A percentile compares a stretch with the other conserved stretches of the same genome.
Evolutionary conservation across 352 stramenopile genomes (phyloP).

Genomic region (Globisporangium polare): DNA sequence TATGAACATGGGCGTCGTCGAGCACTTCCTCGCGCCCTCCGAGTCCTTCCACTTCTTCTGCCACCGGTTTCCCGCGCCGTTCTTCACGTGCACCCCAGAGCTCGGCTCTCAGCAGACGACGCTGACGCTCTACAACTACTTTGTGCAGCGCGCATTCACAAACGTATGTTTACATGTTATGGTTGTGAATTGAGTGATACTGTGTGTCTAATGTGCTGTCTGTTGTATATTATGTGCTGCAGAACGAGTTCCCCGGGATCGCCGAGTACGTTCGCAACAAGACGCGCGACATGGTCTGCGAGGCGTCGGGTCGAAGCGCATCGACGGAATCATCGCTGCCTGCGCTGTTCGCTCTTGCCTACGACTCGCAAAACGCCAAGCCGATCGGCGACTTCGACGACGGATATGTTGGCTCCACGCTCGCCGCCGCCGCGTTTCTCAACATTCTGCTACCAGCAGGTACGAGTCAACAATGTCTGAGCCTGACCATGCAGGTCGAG

Average conservation of each 20-base stretch:
- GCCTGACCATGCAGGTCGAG: background rate
- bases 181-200: background rate
- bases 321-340: background rate
- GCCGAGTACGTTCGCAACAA: conserved; percentile 73
- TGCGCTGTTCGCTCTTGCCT: conserved; percentile 35
- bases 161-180: conserved; percentile 34
- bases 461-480: conserved; percentile 14
- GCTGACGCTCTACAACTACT: conserved; percentile 75
- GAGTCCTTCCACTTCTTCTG: conserved; percentile 79
- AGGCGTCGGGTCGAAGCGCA: conserved; percentile 11
- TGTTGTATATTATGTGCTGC: background rate
- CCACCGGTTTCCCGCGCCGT: conserved; percentile 46
- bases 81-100: conserved; percentile 45
- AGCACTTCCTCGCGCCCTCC: conserved; percentile 64
- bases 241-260: conserved; percentile 78
- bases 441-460: conserved; percentile 75
- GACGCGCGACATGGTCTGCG: conserved; percentile 64
- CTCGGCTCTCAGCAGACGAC: conserved; percentile 19
- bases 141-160: conserved; percentile 58
- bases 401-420: conserved; percentile 46
- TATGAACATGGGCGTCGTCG: conserved; percentile 55
- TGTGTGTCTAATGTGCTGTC: background rate
- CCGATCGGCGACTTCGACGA: conserved; percentile 43
- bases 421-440: conserved; percentile 56
- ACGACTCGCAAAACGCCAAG: conserved; percentile 34